Base-by-base conservation (phyloP, 768 basidiomycete species). In the Pisolithus albus region DNA sequence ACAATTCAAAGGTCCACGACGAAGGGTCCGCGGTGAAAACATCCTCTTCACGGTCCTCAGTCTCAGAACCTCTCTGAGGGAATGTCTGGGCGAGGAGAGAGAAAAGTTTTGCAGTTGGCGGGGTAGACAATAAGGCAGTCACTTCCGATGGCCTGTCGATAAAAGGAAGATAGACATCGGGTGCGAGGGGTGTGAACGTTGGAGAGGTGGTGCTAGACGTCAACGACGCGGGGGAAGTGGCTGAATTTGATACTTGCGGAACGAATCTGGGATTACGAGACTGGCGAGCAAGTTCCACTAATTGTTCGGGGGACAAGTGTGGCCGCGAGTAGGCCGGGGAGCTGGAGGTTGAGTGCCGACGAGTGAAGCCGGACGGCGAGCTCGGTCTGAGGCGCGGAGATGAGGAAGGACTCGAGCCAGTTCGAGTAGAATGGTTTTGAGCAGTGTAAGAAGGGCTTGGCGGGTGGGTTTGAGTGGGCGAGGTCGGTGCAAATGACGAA, bases 111-210 rank as follows among this genome's bases (percentile, higher is more conserved):
- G 77, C 77, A 51, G 84, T 86, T 5, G 83, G 88, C 3, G 75
- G 80, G 11, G 70, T 75, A 19, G 76, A 73, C 52, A 93, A 79
- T 26, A 96, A 75, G 8, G 79, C 70, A 4, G 76, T 56, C 1
- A 94, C 90, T 61, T 96, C 92, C 0, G 72, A 68, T 0, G 89
- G 78, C 18, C 92, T 82, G 56, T 94, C 85, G 55, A 94, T 76
- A 69, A 92, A 96, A 1, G 92, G 92, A 13, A 96, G 80, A 58
- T 82, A 84, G 28, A 89, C 79, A 53, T 88, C 83, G 19, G 82
- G 80, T 5, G 86, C 86, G 1, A 92, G 76, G 0, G 81, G 81
- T 0, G 86, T 87, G 62, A 91, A 91, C 1, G 81, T 80, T 2
- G 79, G 80, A 0, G 72, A 47, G 59, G 32, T 8, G 54, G 55